Evolutionary conservation across 2,329 filamentous ascomycete genomes (phyloP).

Genomic region (Ophiostoma quercus): DNA sequence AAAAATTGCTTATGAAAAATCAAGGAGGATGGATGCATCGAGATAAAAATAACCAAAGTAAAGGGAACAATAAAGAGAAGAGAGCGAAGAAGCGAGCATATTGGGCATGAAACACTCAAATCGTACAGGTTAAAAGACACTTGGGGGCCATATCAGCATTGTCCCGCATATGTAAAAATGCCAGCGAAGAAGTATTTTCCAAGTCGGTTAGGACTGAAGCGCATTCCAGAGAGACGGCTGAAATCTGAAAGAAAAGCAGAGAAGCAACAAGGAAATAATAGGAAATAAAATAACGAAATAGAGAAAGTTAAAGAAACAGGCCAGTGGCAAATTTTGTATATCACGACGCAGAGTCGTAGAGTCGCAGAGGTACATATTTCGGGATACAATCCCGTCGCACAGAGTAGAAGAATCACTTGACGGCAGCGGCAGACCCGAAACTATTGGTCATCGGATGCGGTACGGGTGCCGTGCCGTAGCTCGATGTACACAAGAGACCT

Average conservation of each 20-base stretch:
- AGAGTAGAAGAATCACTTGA: not conserved
- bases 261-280: not conserved
- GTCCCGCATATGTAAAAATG: slow-evolving; percentile 13
- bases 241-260: too few species aligned
- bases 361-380: not conserved
- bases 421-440: not conserved
- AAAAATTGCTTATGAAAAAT: not conserved
- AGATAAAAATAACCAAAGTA: not conserved
- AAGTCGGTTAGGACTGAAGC: not conserved
- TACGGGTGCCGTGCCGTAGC: not conserved
- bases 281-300: not conserved
- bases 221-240: not conserved
- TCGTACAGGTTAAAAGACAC: not conserved
- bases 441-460: not conserved
- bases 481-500: too few species aligned
- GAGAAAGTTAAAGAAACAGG: not conserved
- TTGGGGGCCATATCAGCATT: slow-evolving; percentile 4
- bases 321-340: not conserved
- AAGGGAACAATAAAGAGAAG: not conserved
- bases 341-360: not conserved
- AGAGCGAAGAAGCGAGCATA: not conserved
- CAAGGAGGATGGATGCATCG: not conserved
- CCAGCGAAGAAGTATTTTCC: not conserved
- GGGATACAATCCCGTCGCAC: too few species aligned
- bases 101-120: not conserved